Percentiles rank a stretch among this genome's conserved stretches.
Conservation (phyloP, 306 rosid genomes). For the Coriaria nepalensis region DNA sequence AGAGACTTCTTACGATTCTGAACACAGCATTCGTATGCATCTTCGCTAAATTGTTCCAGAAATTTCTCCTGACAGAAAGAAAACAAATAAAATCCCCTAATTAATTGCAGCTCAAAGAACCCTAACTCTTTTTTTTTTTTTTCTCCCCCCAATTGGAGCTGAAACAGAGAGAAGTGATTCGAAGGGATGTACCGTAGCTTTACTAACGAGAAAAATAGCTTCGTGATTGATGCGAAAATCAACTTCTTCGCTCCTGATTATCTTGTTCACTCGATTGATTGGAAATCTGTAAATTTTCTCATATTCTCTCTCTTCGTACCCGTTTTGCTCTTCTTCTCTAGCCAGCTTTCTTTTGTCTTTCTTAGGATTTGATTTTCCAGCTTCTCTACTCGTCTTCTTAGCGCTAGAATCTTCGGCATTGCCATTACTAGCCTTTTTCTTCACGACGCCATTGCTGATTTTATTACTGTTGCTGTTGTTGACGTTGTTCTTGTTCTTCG, state of each 20-base stretch:
- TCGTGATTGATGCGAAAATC: conserved; percentile 49
- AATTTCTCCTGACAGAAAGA: conserved; percentile 59
- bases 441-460: conserved; percentile 30
- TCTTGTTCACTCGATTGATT: conserved; percentile 59
- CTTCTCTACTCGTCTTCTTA: conserved; percentile 15
- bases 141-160: background rate
- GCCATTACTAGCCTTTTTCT: conserved; percentile 15
- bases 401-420: conserved; percentile 7
- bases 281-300: conserved; percentile 41
- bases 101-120: background rate
- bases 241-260: conserved; percentile 38
- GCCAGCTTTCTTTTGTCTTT: conserved; percentile 11
- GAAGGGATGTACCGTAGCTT: conserved; percentile 39
- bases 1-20: conserved; percentile 59
- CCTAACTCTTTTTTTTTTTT: background rate
- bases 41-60: conserved; percentile 46
- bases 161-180: background rate
- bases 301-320: conserved; percentile 20
- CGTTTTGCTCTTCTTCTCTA: conserved; percentile 17
- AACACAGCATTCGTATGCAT: conserved; percentile 32
- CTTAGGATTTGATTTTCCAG: conserved; percentile 16
- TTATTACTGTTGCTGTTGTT: conserved; percentile 2
- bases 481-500: conserved; percentile 1
- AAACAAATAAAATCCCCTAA: background rate
- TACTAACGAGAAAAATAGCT: conserved; percentile 59